Conservation (phyloP, 768 basidiomycete genomes). For the Suillus cothurnatus region DNA sequence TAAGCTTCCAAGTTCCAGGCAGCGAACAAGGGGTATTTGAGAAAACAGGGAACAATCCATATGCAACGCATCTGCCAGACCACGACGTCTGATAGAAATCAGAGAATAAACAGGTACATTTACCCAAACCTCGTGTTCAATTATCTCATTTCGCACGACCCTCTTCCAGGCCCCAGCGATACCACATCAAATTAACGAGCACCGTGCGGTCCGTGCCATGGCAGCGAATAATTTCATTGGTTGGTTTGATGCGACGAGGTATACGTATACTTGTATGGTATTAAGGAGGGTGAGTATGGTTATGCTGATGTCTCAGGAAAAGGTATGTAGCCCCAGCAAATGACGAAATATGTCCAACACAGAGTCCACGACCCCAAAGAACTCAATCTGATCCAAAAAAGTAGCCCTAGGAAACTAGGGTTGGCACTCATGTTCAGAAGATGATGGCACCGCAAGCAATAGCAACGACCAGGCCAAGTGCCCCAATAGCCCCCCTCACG, state of each 20-base stretch:
- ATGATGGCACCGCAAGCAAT: constrained; percentile 17
- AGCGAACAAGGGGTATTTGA: background rate
- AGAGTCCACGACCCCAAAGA: no score
- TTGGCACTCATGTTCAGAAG: constrained; percentile 12
- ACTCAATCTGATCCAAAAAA: no score
- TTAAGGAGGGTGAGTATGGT: background rate
- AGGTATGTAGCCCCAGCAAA: no score
- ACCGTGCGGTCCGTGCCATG: background rate
- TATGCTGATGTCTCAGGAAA: background rate
- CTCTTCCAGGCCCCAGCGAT: background rate
- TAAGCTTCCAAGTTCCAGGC: background rate
- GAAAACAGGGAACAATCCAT: background rate
- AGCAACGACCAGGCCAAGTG: constrained; percentile 11
- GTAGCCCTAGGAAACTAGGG: background rate
- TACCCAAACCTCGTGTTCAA: background rate
- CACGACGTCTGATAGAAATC: background rate
- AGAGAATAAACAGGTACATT: background rate
- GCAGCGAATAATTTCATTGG: background rate
- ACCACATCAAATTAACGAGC: background rate
- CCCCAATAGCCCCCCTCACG: constrained; percentile 8
- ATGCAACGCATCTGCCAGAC: background rate
- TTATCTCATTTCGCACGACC: background rate
- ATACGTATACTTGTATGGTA: background rate
- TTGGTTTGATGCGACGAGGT: no score
- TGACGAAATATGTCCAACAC: no score